Conservation (phyloP, 179 eudicot species). For the Beta corolliflora region DNA sequence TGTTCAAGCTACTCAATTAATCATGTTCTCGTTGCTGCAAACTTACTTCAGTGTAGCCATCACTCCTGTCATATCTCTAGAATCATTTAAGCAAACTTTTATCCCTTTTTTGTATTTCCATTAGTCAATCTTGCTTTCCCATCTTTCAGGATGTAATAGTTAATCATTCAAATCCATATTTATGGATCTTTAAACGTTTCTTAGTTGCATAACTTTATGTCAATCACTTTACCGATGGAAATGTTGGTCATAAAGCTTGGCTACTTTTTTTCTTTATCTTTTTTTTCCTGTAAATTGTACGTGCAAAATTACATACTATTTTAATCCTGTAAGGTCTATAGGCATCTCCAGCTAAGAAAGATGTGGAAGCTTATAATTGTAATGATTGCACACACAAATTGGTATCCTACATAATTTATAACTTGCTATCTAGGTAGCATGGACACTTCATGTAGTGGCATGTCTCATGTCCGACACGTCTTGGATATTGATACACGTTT, state of each 20-base stretch:
- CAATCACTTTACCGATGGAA: background rate
- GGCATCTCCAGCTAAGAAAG: conserved; percentile 32
- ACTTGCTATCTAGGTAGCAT: background rate
- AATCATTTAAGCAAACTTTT: conserved; percentile 6
- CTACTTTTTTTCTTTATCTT: background rate
- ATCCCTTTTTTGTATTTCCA: background rate
- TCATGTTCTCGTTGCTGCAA: conserved; percentile 28
- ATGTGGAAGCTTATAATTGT: conserved; percentile 17
- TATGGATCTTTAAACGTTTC: background rate
- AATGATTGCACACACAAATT: conserved; percentile 16
- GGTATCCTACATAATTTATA: background rate
- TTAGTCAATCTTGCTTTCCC: conserved; percentile 17
- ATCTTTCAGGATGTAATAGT: conserved; percentile 17
- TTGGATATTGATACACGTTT: too few species aligned
- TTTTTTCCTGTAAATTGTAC: background rate
- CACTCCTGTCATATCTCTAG: conserved; percentile 12
- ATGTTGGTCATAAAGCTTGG: background rate
- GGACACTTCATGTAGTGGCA: too few species aligned
- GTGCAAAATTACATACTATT: conserved; percentile 18
- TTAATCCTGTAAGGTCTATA: background rate
- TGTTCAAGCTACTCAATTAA: conserved; percentile 12
- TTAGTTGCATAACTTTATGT: background rate
- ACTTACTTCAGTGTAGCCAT: conserved; percentile 21
- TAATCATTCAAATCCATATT: background rate
- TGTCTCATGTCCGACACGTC: too few species aligned